Conservation (phyloP, 345 rosid genomes). For the Capsella bursapastoris region DNA sequence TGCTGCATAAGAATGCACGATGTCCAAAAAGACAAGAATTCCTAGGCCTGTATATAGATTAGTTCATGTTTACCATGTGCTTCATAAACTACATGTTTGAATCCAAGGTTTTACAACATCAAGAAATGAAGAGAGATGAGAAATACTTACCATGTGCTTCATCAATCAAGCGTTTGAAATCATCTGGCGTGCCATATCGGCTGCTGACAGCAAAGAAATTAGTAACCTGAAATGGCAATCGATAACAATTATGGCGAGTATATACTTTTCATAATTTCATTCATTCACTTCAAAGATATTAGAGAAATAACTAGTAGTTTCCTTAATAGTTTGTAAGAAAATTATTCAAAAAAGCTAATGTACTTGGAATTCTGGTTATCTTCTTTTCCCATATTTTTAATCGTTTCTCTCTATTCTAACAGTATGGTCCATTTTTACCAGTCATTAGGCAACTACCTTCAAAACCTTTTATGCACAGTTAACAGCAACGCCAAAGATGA, state of each 20-base stretch:
- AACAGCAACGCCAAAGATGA: constrained; percentile 19
- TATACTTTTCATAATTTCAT: not conserved
- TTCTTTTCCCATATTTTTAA: not conserved
- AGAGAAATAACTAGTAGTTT: constrained; percentile 8
- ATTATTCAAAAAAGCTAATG: not conserved
- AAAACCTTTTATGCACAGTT: constrained; percentile 25
- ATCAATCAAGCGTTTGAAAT: constrained; percentile 89
- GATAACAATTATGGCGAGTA: constrained; percentile 15
- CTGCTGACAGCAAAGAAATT: constrained; percentile 90
- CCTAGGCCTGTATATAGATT: constrained; percentile 65
- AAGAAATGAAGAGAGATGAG: not conserved
- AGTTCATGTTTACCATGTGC: constrained; percentile 61
- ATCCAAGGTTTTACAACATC: constrained; percentile 14
- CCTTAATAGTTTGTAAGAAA: constrained; percentile 2
- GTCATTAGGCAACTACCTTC: constrained; percentile 18
- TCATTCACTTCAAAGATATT: constrained; percentile 6
- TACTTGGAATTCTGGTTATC: constrained; percentile 16
- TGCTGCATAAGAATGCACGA: constrained; percentile 95
- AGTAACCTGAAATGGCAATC: constrained; percentile 65
- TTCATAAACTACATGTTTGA: constrained; percentile 74
- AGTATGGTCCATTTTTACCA: constrained; percentile 3
- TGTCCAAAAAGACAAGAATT: constrained; percentile 82
- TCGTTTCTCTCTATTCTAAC: not conserved
- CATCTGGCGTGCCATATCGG: constrained; percentile 96
- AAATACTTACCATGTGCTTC: constrained; percentile 86